Conservation (phyloP, 2,329 filamentous ascomycete species). For the Tricladium varicosporioides region DNA sequence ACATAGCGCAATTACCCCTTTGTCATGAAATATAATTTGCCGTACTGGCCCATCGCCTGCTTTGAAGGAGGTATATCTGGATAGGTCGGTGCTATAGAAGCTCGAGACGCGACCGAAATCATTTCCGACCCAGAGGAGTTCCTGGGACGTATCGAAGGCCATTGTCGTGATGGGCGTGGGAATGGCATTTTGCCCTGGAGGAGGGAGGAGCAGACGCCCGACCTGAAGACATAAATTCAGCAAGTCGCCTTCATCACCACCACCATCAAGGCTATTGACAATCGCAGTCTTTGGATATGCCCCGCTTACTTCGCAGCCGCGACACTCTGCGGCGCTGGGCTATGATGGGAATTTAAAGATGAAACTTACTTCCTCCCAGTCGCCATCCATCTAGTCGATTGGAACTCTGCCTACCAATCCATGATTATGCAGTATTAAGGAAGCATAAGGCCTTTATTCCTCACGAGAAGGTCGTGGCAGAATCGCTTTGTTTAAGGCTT, state of each 20-base stretch:
- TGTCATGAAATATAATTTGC: conserved; percentile 88
- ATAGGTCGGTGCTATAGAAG: conserved; percentile 81
- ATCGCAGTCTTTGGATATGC: too few species aligned
- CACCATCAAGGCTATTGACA: too few species aligned
- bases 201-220: conserved; percentile 76
- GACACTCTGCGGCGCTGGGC: too few species aligned
- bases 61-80: conserved; percentile 86
- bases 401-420: conserved; percentile 20
- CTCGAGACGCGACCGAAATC: conserved; percentile 83
- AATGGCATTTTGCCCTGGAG: conserved; percentile 67
- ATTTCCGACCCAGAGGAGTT: conserved; percentile 91
- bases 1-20: conserved; percentile 83
- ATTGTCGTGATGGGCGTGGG: conserved; percentile 74
- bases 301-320: too few species aligned
- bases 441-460: not conserved
- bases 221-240: conserved; percentile 52
- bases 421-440: conserved; percentile 14
- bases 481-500: too few species aligned
- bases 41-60: conserved; percentile 76
- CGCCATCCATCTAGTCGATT: conserved; percentile 54
- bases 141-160: conserved; percentile 84
- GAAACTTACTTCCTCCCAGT: conserved; percentile 63
- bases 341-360: conserved; percentile 6
- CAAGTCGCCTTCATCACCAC: conserved; percentile 1
- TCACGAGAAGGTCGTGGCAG: too few species aligned